These are phyloP conservation scores for Beta corolliflora DNA, from an alignment of 179 eudicot species.

Conservation along the genomic window DNA sequence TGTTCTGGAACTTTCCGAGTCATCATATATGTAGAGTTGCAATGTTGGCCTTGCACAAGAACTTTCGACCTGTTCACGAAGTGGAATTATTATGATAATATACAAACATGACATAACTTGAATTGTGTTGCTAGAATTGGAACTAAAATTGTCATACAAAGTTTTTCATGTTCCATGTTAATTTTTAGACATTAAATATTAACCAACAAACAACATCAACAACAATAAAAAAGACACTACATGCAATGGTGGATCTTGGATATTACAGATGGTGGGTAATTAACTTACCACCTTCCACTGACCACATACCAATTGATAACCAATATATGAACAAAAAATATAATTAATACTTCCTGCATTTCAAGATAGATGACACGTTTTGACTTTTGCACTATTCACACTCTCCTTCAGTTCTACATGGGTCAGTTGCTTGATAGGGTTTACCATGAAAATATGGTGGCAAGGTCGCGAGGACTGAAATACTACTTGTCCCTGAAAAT, in stretches of 20 bases:
- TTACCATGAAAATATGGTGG: neutral
- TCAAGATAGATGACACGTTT: too few relatives aligned
- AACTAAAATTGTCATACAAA: neutral
- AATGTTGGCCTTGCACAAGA: neutral
- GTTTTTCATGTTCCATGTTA: neutral
- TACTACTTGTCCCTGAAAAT: neutral
- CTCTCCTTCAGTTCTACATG: neutral
- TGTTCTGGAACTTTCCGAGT: neutral
- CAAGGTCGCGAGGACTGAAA: neutral
- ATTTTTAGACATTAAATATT: neutral
- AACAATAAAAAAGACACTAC: too few relatives aligned
- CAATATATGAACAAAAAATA: too few relatives aligned
- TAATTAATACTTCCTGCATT: too few relatives aligned
- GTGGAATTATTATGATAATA: neutral
- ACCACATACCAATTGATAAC: too few relatives aligned
- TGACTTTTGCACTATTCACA: too few relatives aligned
- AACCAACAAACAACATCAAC: too few relatives aligned
- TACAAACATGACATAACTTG: neutral
- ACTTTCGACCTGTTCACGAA: neutral
- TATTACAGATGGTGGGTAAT: too few relatives aligned
- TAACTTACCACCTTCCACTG: too few relatives aligned
- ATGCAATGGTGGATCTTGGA: too few relatives aligned
- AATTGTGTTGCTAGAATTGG: neutral
- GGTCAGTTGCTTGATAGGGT: neutral
- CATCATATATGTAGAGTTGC: neutral